Conservation (phyloP, 768 basidiomycete genomes). For the Collybiopsis luxurians region DNA sequence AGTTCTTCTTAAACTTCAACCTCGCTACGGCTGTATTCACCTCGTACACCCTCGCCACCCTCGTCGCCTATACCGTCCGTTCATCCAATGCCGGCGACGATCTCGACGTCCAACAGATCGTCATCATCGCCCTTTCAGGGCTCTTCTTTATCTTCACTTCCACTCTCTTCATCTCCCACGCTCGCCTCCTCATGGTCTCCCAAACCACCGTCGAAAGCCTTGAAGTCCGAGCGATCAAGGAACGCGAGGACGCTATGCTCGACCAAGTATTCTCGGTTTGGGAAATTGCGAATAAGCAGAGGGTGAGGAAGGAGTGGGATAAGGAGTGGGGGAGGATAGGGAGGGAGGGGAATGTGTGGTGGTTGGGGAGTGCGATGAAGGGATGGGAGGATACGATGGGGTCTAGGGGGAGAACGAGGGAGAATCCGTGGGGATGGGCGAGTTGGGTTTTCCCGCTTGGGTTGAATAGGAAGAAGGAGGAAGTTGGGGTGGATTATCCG, state of each 20-base stretch:
- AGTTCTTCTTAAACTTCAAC: slow-evolving; percentile 87
- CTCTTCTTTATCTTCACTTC: slow-evolving; percentile 72
- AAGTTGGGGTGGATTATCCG: slow-evolving; percentile 5
- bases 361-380: slow-evolving; percentile 55
- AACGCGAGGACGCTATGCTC: slow-evolving; percentile 57
- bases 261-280: slow-evolving; percentile 52
- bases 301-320: slow-evolving; percentile 37
- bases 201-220: slow-evolving; percentile 85
- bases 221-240: slow-evolving; percentile 51
- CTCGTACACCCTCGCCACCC: slow-evolving; percentile 59
- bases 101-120: slow-evolving; percentile 68
- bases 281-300: slow-evolving; percentile 27
- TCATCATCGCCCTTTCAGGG: slow-evolving; percentile 70
- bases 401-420: slow-evolving; percentile 6
- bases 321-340: slow-evolving; percentile 76
- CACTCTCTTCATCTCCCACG: slow-evolving; percentile 55
- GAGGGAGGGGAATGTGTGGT: slow-evolving; percentile 87
- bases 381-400: slow-evolving; percentile 91
- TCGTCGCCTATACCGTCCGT: slow-evolving; percentile 51
- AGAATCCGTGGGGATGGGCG: slow-evolving; percentile 9
- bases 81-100: slow-evolving; percentile 19
- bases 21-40: slow-evolving; percentile 60
- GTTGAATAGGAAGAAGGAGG: not conserved
- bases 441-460: slow-evolving; percentile 10
- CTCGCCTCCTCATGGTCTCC: slow-evolving; percentile 56